Conservation (phyloP, 1,139 yeast genomes). For the Entelexis paramagnoliae region DNA sequence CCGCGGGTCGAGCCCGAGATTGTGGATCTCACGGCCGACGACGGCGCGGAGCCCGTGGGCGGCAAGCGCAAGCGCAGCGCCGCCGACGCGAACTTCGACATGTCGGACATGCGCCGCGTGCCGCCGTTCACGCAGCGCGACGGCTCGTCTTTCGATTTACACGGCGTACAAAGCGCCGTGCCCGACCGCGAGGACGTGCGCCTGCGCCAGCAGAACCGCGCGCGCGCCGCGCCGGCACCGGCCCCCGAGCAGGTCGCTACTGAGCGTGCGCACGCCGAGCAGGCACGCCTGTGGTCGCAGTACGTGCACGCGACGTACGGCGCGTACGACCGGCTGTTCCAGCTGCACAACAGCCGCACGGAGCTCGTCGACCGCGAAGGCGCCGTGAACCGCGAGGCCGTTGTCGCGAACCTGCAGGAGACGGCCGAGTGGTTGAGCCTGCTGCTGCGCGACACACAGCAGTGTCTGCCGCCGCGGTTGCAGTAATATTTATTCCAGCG, state of each 20-base stretch:
- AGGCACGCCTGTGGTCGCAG: neutral
- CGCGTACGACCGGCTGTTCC: neutral
- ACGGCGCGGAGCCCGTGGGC: neutral
- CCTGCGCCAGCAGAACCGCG: conserved; percentile 4
- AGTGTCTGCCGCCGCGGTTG: neutral
- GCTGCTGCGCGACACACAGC: conserved; percentile 8
- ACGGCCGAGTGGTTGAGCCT: conserved; percentile 3
- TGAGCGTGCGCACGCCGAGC: neutral
- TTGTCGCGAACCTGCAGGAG: neutral
- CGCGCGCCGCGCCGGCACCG: neutral
- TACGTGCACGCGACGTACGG: neutral
- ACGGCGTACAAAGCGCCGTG: conserved; percentile 11
- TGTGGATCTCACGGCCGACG: conserved; percentile 3
- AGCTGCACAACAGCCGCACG: conserved; percentile 7
- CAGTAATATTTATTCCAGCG: neutral
- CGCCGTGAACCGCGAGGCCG: neutral
- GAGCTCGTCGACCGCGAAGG: neutral
- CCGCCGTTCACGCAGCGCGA: conserved; percentile 37
- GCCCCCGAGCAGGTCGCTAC: neutral
- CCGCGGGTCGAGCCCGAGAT: neutral
- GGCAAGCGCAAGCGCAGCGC: neutral
- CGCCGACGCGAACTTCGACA: conserved; percentile 11
- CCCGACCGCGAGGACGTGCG: neutral
- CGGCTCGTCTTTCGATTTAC: conserved; percentile 31
- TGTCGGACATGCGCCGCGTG: conserved; percentile 23